Evolutionary conservation across 1,284 basidiomycete species (phyloP).

Genomic region (Puccinia polysora): DNA sequence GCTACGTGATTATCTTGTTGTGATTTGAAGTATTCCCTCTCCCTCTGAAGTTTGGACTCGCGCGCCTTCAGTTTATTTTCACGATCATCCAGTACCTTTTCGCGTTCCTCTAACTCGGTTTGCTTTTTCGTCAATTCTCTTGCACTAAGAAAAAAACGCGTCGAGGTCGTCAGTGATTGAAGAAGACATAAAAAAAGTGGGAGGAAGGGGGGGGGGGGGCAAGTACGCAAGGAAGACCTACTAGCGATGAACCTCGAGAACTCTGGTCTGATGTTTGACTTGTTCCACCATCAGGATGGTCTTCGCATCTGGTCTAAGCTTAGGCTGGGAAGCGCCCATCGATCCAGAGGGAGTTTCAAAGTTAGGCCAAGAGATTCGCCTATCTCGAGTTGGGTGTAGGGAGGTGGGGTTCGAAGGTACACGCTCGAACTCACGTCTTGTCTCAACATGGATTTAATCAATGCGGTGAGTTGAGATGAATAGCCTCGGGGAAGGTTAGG

Average conservation of each 20-base stretch:
- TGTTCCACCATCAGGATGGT: constrained; percentile 50
- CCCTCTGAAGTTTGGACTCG: constrained; percentile 58
- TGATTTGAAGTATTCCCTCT: constrained; percentile 53
- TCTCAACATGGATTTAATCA: constrained; percentile 80
- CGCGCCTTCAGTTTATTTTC: constrained; percentile 61
- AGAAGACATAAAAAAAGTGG: too few species aligned
- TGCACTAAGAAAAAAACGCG: constrained; percentile 7
- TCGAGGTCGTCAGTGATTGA: not conserved
- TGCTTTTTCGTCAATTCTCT: constrained; percentile 55
- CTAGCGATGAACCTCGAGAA: constrained; percentile 43
- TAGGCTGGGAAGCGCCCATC: too few species aligned
- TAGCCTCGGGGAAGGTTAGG: constrained; percentile 78
- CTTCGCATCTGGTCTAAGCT: constrained; percentile 49
- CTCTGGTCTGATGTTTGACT: constrained; percentile 48
- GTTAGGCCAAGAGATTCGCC: too few species aligned
- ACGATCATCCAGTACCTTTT: constrained; percentile 55
- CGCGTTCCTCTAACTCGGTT: constrained; percentile 59
- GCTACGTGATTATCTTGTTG: constrained; percentile 39
- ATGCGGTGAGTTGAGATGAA: constrained; percentile 64
- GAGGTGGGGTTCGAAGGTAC: too few species aligned
- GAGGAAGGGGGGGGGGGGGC: too few species aligned
- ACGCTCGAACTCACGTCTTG: constrained; percentile 65
- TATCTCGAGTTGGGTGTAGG: too few species aligned
- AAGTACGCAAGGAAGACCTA: constrained; percentile 4
- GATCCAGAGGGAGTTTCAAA: too few species aligned